Conservation (phyloP, 352 stramenopile genomes). For the Pythium periplocum region DNA sequence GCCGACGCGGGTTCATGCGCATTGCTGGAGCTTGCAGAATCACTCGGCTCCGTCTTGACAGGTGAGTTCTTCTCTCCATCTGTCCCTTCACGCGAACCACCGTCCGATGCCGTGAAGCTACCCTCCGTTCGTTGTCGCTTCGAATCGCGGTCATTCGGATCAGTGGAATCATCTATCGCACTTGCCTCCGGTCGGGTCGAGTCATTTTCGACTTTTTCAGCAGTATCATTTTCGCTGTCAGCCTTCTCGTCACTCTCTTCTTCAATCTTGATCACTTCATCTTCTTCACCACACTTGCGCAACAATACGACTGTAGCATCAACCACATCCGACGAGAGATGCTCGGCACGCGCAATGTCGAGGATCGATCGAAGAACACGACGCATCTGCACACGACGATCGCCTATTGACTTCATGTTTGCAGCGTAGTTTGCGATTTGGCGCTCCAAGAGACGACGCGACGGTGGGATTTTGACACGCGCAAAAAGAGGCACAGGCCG, state of each 20-base stretch:
- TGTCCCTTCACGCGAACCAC: too few species aligned
- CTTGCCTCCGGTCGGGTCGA: too few species aligned
- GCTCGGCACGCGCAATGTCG: conserved; percentile 57
- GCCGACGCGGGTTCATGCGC: too few species aligned
- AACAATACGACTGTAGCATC: conserved; percentile 46
- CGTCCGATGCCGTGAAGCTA: too few species aligned
- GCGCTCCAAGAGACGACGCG: conserved; percentile 59
- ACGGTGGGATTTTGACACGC: conserved; percentile 56
- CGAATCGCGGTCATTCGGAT: too few species aligned
- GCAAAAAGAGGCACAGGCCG: conserved; percentile 41
- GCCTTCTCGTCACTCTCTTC: conserved; percentile 24
- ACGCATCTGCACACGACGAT: conserved; percentile 38
- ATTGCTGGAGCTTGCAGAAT: too few species aligned
- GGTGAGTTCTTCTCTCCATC: too few species aligned
- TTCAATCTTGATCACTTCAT: conserved; percentile 19
- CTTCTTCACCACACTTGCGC: conserved; percentile 44
- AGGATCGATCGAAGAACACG: conserved; percentile 46
- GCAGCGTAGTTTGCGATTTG: conserved; percentile 64
- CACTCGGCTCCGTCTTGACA: too few species aligned
- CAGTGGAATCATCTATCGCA: too few species aligned
- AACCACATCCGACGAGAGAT: conserved; percentile 50
- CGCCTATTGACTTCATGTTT: conserved; percentile 44
- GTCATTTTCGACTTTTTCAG: too few species aligned
- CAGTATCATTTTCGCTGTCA: too few species aligned
- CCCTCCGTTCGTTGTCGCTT: too few species aligned